phyloP scores from a whole-genome alignment of 768 basidiomycete species.

The Candolleomyces aberdarensis region DNA sequence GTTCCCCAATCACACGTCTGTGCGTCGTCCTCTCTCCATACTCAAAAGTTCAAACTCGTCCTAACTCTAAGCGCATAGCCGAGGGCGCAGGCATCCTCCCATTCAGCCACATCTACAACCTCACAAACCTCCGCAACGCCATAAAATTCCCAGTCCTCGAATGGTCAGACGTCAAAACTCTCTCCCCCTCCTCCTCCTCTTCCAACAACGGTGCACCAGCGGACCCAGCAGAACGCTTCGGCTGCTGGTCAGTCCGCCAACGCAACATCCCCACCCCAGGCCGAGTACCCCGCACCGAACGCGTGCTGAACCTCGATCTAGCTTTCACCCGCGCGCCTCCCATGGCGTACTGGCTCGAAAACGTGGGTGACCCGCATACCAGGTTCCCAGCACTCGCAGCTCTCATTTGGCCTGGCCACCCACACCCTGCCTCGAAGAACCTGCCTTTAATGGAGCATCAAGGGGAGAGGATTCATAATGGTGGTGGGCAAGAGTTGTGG shows the following conservation, averaged over 20 bases:
- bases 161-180: too few species aligned
- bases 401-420: neutral
- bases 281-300: neutral
- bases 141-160: too few species aligned
- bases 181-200: too few species aligned
- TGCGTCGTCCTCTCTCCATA: too few species aligned
- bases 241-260: slow-evolving; percentile 2
- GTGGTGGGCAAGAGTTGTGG: neutral
- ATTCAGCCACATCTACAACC: too few species aligned
- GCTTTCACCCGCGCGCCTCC: neutral
- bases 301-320: neutral
- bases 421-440: neutral
- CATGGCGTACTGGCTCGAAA: neutral
- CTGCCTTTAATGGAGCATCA: neutral
- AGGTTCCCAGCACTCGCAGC: neutral
- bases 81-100: too few species aligned
- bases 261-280: neutral
- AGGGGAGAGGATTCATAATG: neutral
- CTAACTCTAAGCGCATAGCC: too few species aligned
- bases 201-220: too few species aligned
- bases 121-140: too few species aligned
- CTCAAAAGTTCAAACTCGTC: too few species aligned
- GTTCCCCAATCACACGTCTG: too few species aligned
- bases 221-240: neutral
- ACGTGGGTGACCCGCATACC: neutral